Evolutionary conservation across 2,329 filamentous ascomycete species (phyloP).

Genomic region (Diaporthe amygdali): DNA sequence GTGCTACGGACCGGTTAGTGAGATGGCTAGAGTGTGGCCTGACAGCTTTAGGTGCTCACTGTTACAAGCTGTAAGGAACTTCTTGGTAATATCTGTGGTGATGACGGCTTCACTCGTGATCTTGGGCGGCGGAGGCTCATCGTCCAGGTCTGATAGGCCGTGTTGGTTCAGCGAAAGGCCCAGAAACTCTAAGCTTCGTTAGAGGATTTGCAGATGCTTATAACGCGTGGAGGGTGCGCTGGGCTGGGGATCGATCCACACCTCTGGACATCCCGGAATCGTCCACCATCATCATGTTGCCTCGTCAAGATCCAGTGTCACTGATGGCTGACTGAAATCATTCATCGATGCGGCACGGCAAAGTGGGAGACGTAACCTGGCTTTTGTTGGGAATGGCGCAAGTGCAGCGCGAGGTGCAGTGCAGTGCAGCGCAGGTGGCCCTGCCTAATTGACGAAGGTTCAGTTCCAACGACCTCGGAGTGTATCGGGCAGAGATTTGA

Average conservation of each 20-base stretch:
- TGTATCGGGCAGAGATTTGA: conserved; percentile 25
- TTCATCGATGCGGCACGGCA: conserved; percentile 13
- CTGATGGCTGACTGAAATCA: background rate
- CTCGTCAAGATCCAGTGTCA: background rate
- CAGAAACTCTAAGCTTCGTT: conserved; percentile 42
- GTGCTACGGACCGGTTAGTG: conserved; percentile 53
- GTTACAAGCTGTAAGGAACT: conserved; percentile 57
- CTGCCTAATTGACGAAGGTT: conserved; percentile 12
- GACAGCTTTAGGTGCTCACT: conserved; percentile 45
- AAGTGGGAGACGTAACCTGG: background rate
- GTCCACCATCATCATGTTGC: conserved; percentile 15
- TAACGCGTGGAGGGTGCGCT: conserved; percentile 4
- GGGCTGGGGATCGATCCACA: conserved; percentile 8
- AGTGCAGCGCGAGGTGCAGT: background rate
- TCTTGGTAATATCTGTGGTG: conserved; percentile 62
- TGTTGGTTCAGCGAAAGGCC: conserved; percentile 45
- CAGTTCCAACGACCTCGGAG: conserved; percentile 9
- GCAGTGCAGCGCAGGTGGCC: conserved; percentile 8
- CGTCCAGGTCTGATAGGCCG: conserved; percentile 26
- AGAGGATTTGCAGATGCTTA: background rate
- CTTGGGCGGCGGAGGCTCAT: conserved; percentile 42
- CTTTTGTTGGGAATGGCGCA: background rate
- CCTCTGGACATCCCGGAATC: conserved; percentile 21
- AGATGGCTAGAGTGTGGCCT: background rate
- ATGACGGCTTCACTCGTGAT: conserved; percentile 56